A percentile compares a stretch with the other conserved stretches of the same genome.
These are phyloP conservation scores for Aplosporella prunicola DNA, from an alignment of 2,329 filamentous ascomycete genomes.

Conservation along the genomic window DNA sequence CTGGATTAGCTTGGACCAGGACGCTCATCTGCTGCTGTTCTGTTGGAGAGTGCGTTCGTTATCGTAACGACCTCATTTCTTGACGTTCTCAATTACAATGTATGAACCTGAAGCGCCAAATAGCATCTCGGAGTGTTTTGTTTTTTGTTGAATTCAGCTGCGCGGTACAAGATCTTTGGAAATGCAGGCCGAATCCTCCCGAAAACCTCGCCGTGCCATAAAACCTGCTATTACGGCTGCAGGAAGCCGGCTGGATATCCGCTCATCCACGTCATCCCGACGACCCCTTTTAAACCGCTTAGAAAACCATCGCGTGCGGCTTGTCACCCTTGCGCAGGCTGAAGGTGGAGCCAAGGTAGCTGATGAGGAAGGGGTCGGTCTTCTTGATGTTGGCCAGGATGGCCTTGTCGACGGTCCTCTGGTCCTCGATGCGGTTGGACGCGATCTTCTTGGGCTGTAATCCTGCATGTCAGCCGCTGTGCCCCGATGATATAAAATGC, in stretches of 20 bases:
- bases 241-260: conserved; percentile 32
- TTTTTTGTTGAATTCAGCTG: conserved; percentile 29
- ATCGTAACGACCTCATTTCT: too few species aligned
- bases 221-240: conserved; percentile 30
- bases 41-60: too few species aligned
- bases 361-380: conserved; percentile 73
- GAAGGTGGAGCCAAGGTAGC: conserved; percentile 94
- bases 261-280: conserved; percentile 13
- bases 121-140: conserved; percentile 12
- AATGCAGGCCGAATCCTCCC: conserved; percentile 31
- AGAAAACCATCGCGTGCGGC: conserved; percentile 99
- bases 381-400: conserved; percentile 96
- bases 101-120: conserved; percentile 11
- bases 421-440: conserved; percentile 87
- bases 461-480: conserved; percentile 15
- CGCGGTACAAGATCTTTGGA: conserved; percentile 32
- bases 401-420: conserved; percentile 97
- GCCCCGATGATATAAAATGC: not conserved
- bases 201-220: conserved; percentile 24
- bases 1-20: too few species aligned
- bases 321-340: conserved; percentile 98
- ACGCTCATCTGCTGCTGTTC: too few species aligned
- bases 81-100: too few species aligned
- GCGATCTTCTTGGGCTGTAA: conserved; percentile 90
- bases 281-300: conserved; percentile 31